These are phyloP conservation scores for Protomyces inundatus DNA, from an alignment of 1,139 yeast species.

Conservation along the genomic window DNA sequence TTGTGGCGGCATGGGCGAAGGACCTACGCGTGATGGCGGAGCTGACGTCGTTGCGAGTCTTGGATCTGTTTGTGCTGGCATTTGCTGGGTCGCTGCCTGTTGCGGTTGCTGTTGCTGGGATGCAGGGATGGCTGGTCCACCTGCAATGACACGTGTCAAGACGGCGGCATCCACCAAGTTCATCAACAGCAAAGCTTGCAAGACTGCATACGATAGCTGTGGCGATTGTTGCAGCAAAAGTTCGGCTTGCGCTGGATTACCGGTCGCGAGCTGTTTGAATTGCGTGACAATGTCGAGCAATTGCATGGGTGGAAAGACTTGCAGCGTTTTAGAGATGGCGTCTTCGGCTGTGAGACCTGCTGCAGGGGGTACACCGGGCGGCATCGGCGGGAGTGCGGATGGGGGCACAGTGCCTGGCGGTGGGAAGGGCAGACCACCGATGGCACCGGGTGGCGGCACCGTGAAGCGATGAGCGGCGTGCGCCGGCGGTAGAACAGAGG, in stretches of 20 bases:
- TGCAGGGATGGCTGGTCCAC: conserved; percentile 30
- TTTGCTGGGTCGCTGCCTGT: conserved; percentile 11
- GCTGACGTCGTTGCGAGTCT: conserved; percentile 27
- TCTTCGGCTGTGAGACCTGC: conserved; percentile 54
- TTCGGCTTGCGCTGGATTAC: conserved; percentile 59
- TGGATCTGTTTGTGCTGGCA: conserved; percentile 26
- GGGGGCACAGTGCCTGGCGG: conserved; percentile 18
- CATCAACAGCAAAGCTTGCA: conserved; percentile 64
- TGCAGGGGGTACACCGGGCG: conserved; percentile 34
- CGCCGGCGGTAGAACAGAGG: conserved; percentile 34
- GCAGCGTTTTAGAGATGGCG: conserved; percentile 56
- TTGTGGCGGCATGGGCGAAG: conserved; percentile 32
- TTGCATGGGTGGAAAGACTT: conserved; percentile 54
- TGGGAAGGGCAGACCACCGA: conserved; percentile 23
- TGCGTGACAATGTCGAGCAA: conserved; percentile 55
- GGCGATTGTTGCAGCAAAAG: conserved; percentile 65
- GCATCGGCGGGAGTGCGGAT: conserved; percentile 27
- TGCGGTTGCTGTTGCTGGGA: conserved; percentile 31
- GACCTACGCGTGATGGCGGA: conserved; percentile 29
- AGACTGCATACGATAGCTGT: conserved; percentile 73
- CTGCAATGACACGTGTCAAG: conserved; percentile 42
- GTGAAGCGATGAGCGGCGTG: conserved; percentile 10
- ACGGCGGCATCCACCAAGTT: conserved; percentile 55
- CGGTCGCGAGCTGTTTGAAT: conserved; percentile 58
- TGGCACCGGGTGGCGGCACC: conserved; percentile 29